phyloP scores from a whole-genome alignment of 768 basidiomycete genomes.

The Cystobasidium ongulense region DNA sequence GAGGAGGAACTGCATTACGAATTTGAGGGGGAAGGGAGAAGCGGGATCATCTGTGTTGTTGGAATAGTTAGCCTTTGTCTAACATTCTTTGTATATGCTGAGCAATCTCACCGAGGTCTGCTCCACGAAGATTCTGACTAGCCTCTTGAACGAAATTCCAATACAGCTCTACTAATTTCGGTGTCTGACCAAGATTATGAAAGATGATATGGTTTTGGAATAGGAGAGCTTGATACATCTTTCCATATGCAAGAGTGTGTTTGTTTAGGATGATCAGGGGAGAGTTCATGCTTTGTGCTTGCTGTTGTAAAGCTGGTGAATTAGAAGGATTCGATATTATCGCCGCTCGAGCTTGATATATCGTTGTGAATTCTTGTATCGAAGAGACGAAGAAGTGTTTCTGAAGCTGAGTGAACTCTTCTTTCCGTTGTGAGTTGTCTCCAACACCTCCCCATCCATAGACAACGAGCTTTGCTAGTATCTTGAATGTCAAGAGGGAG shows the following conservation, averaged over 20 bases:
- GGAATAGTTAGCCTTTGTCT: background rate
- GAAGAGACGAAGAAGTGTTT: conserved; percentile 35
- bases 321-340: background rate
- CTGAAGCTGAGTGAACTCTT: background rate
- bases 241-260: conserved; percentile 32
- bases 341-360: conserved; percentile 25
- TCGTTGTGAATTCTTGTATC: conserved; percentile 14
- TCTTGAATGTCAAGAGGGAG: conserved; percentile 67
- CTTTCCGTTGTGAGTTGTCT: conserved; percentile 43
- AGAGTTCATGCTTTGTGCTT: background rate
- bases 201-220: conserved; percentile 24
- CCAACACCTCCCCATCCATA: conserved; percentile 56
- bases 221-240: conserved; percentile 35
- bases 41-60: conserved; percentile 18
- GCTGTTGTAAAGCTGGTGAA: background rate
- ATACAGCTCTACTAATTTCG: conserved; percentile 8
- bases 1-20: conserved; percentile 37
- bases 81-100: background rate
- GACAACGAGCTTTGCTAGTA: conserved; percentile 58
- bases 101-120: background rate
- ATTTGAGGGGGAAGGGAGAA: conserved; percentile 31
- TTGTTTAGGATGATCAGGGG: conserved; percentile 33
- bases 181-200: conserved; percentile 27
- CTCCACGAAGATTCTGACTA: background rate
- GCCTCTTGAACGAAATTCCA: conserved; percentile 30